phyloP scores from a whole-genome alignment of 78 protist genomes.

The Dictyostelium brefeldianum region DNA sequence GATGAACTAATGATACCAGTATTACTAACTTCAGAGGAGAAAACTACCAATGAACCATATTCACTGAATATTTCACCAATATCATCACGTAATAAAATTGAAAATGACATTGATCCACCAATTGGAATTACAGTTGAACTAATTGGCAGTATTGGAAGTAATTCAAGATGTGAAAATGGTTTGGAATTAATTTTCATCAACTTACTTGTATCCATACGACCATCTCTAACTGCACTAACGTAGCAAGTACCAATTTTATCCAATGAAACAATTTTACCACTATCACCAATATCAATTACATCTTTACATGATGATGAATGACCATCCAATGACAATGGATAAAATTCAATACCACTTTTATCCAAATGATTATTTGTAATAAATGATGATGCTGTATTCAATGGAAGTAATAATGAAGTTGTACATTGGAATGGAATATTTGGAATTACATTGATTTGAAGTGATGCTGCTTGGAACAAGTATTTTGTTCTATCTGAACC shows the following conservation, averaged over 20 bases:
- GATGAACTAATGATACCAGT: conserved; percentile 43
- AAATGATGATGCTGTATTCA: conserved; percentile 29
- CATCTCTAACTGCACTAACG: conserved; percentile 29
- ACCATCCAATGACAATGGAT: background rate
- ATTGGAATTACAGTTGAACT: conserved; percentile 36
- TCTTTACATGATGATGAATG: conserved; percentile 19
- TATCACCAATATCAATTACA: conserved; percentile 2
- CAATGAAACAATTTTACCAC: conserved; percentile 25
- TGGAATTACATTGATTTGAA: conserved; percentile 36
- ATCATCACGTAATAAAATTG: conserved; percentile 59
- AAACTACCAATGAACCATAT: conserved; percentile 6
- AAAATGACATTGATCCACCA: conserved; percentile 50
- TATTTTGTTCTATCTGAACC: conserved; percentile 9
- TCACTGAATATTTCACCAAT: conserved; percentile 60
- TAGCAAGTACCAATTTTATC: conserved; percentile 67
- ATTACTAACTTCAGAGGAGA: conserved; percentile 31
- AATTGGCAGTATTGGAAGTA: conserved; percentile 44
- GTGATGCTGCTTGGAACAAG: conserved; percentile 39
- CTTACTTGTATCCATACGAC: conserved; percentile 54
- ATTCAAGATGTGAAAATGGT: conserved; percentile 63
- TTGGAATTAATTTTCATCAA: conserved; percentile 40
- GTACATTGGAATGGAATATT: conserved; percentile 27
- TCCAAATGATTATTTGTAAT: background rate
- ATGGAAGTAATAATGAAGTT: conserved; percentile 19
- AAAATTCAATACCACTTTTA: conserved; percentile 11